Conservation (phyloP, 2,329 filamentous ascomycete species). For the Passalora sequoiae region DNA sequence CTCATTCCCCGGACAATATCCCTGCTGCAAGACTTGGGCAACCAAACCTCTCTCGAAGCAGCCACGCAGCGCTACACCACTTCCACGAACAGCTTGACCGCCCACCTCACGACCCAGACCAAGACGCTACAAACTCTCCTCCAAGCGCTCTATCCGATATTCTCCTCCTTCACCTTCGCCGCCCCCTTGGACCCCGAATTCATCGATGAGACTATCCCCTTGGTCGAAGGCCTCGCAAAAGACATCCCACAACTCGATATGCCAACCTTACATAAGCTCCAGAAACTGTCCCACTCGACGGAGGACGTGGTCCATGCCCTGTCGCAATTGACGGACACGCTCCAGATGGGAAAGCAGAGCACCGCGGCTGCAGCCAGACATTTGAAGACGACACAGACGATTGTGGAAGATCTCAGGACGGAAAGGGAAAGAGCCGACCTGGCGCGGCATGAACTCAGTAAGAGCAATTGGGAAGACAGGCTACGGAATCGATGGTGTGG, state of each 20-base stretch:
- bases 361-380: constrained; percentile 75
- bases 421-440: constrained; percentile 80
- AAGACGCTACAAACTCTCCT: constrained; percentile 69
- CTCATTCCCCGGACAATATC: constrained; percentile 30
- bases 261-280: constrained; percentile 60
- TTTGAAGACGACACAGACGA: constrained; percentile 74
- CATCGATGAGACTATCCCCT: constrained; percentile 63
- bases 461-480: constrained; percentile 74
- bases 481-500: constrained; percentile 75
- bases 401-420: constrained; percentile 75
- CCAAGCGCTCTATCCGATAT: constrained; percentile 61
- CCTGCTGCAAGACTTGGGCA: constrained; percentile 33
- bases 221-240: constrained; percentile 61
- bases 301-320: constrained; percentile 71
- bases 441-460: constrained; percentile 73
- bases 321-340: constrained; percentile 78
- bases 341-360: constrained; percentile 90
- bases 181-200: constrained; percentile 60
- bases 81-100: constrained; percentile 50
- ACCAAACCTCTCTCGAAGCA: constrained; percentile 32
- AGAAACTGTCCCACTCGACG: constrained; percentile 62
- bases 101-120: constrained; percentile 69
- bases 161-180: constrained; percentile 44
- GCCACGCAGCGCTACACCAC: constrained; percentile 34
- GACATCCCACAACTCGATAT: constrained; percentile 63